phyloP scores from a whole-genome alignment of 768 basidiomycete genomes.

The Lentinula edodes region DNA sequence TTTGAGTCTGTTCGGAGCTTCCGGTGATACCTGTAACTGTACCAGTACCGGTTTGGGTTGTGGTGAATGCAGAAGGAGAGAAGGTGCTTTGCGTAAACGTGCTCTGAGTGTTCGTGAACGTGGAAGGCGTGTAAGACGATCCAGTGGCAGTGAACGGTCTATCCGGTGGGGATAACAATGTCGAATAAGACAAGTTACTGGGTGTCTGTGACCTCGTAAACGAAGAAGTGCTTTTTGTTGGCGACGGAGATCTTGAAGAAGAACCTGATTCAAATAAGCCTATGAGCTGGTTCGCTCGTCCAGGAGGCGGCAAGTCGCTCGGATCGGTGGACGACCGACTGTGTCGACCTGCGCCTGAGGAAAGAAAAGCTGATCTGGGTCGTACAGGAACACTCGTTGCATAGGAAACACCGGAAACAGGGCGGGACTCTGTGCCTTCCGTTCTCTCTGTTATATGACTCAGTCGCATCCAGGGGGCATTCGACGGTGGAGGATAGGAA shows the following conservation, averaged over 20 bases:
- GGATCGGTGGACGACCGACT: constrained; percentile 58
- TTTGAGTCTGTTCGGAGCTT: neutral
- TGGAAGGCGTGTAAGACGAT: constrained; percentile 9
- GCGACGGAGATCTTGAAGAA: constrained; percentile 39
- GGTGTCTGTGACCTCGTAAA: constrained; percentile 27
- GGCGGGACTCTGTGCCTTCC: constrained; percentile 60
- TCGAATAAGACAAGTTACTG: constrained; percentile 14
- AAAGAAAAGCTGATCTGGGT: constrained; percentile 41
- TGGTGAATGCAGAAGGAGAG: constrained; percentile 9
- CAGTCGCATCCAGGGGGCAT: constrained; percentile 41
- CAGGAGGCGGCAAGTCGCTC: constrained; percentile 41
- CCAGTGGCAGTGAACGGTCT: constrained; percentile 28
- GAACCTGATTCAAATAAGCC: constrained; percentile 64
- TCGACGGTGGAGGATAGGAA: constrained; percentile 19
- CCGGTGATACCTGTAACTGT: constrained; percentile 29
- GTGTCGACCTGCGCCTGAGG: constrained; percentile 34
- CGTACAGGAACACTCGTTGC: constrained; percentile 24
- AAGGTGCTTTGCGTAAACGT: constrained; percentile 10
- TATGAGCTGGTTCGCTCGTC: constrained; percentile 65
- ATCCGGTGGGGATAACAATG: constrained; percentile 44
- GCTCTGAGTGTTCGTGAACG: constrained; percentile 1
- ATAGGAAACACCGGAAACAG: constrained; percentile 39
- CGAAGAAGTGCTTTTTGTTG: constrained; percentile 37
- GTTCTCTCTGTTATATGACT: constrained; percentile 79
- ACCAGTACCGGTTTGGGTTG: constrained; percentile 28